A percentile compares a stretch with the other conserved stretches of the same genome.
Conservation (phyloP, 2,329 filamentous ascomycete species). For the Hypoxylon sp. region DNA sequence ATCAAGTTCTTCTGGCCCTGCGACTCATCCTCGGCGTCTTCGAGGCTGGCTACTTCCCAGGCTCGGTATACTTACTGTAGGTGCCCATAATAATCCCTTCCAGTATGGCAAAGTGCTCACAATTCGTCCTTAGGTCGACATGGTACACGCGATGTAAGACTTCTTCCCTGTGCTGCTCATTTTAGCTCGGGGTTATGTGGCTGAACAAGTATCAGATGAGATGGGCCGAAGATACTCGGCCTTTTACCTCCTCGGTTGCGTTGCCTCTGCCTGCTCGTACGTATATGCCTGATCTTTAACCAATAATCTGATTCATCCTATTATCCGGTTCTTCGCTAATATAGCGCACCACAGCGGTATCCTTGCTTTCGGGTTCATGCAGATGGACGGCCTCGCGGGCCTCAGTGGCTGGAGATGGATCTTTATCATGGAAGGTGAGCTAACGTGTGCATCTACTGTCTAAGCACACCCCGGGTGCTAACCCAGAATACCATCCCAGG, state of each 20-base stretch:
- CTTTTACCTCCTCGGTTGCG: constrained; percentile 74
- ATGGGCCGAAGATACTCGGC: constrained; percentile 73
- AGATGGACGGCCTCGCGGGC: constrained; percentile 63
- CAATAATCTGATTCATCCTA: no score
- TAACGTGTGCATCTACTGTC: not conserved
- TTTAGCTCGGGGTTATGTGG: not conserved
- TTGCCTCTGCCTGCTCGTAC: constrained; percentile 68
- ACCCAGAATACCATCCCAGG: constrained; percentile 56
- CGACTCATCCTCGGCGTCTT: constrained; percentile 68
- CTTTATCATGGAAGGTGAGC: constrained; percentile 63
- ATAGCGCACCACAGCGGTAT: constrained; percentile 58
- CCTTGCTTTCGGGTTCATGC: constrained; percentile 74
- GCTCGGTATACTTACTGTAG: constrained; percentile 73
- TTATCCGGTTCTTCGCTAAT: constrained; percentile 2
- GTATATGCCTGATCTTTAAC: not conserved
- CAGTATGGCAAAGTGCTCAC: constrained; percentile 1
- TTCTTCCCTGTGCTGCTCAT: not conserved
- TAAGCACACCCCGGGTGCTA: constrained; percentile 1
- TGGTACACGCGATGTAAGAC: constrained; percentile 73
- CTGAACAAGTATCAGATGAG: constrained; percentile 57
- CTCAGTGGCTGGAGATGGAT: constrained; percentile 73
- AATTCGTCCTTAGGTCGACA: constrained; percentile 52
- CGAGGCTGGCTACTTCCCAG: constrained; percentile 76
- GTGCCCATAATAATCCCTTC: not conserved
- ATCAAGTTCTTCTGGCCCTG: constrained; percentile 60